Evolutionary conservation across 129 eudicot species (phyloP).

Genomic region (Helichrysum umbraculigerum): DNA sequence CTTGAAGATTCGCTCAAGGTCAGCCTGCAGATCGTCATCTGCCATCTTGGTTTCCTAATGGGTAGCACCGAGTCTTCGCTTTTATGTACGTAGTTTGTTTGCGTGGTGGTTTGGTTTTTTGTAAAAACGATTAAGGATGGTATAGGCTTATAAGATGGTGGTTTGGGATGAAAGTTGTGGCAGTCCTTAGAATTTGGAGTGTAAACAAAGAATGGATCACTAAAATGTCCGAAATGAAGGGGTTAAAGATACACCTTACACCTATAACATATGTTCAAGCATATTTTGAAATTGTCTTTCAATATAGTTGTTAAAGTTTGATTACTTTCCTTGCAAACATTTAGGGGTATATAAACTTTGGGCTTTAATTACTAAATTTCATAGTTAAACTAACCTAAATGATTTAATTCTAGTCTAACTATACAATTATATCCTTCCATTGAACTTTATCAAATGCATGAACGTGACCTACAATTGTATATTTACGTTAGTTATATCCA

Average conservation of each 20-base stretch:
- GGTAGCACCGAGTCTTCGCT: not conserved
- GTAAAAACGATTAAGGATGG: not conserved
- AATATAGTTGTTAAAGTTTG: too few species aligned
- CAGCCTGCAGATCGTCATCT: slow-evolving; percentile 51
- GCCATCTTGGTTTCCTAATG: slow-evolving; percentile 44
- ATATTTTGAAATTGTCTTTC: not conserved
- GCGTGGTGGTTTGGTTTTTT: slow-evolving; percentile 7
- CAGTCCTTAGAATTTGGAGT: slow-evolving; percentile 36
- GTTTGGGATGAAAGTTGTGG: slow-evolving; percentile 27
- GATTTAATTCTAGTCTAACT: too few species aligned
- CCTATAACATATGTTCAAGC: not conserved
- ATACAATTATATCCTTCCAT: too few species aligned
- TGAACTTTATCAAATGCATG: too few species aligned
- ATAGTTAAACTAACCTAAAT: too few species aligned
- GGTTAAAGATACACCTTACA: slow-evolving; percentile 26
- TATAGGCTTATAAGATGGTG: slow-evolving; percentile 34
- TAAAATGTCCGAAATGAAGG: slow-evolving; percentile 25
- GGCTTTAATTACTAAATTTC: too few species aligned
- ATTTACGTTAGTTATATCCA: not conserved
- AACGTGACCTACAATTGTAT: not conserved
- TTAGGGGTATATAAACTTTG: too few species aligned
- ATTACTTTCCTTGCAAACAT: too few species aligned
- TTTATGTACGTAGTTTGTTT: not conserved
- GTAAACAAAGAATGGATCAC: slow-evolving; percentile 27
- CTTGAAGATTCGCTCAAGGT: slow-evolving; percentile 80